Conservation (phyloP, 345 rosid genomes). For the Kandelia obovata region DNA sequence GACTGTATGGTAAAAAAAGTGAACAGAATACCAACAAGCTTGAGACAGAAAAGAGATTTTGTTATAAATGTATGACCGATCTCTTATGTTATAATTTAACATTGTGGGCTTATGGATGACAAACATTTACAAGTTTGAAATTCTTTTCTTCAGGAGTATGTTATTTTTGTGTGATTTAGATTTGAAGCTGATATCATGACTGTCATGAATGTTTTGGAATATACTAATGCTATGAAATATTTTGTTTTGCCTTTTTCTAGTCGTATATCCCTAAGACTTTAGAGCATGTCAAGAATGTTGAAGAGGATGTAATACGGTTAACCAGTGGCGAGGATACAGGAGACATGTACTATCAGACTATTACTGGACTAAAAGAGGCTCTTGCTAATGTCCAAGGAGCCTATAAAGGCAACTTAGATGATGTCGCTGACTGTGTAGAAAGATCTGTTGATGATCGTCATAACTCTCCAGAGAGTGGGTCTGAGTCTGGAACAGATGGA, state of each 20-base stretch:
- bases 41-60: too few relatives aligned
- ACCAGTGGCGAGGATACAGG: conserved; percentile 72
- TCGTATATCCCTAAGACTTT: conserved; percentile 84
- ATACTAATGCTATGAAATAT: conserved; percentile 1
- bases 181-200: background rate
- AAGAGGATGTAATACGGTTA: conserved; percentile 68
- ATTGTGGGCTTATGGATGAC: background rate
- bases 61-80: too few relatives aligned
- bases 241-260: conserved; percentile 29
- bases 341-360: conserved; percentile 72
- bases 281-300: conserved; percentile 67
- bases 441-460: conserved; percentile 12
- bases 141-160: background rate
- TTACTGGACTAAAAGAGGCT: conserved; percentile 78
- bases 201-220: background rate
- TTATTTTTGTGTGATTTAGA: background rate
- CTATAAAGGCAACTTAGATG: conserved; percentile 16
- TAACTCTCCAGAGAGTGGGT: conserved; percentile 14
- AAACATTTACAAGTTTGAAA: background rate
- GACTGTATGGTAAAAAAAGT: background rate
- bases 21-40: too few relatives aligned
- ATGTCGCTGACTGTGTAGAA: conserved; percentile 21
- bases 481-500: conserved; percentile 25
- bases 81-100: background rate
- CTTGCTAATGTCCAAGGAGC: conserved; percentile 37